Base-by-base conservation (phyloP, 768 basidiomycete genomes). In the Lentinula lateritia region DNA sequence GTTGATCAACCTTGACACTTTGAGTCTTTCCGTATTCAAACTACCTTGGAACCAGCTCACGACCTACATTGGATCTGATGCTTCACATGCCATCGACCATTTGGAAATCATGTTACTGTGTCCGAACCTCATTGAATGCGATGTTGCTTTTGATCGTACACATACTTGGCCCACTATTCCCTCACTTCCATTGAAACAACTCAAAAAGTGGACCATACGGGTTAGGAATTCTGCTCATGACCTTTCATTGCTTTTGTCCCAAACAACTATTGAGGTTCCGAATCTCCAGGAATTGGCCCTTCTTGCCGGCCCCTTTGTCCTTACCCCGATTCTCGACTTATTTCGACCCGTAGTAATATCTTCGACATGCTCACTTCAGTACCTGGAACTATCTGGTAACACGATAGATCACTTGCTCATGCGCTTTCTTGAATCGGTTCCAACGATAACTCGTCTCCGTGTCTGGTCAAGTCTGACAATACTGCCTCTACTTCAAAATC, bases 41-140 rank as follows among this genome's bases (percentile, higher is more conserved):
- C 43, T 43, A 6, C 55, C 38, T 6, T 56, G 55, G 55, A 56
- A 56, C 32, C 55, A 56, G 38, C 55, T 56, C 55, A 56, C 38
- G 23, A 56, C 55, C 1, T 56, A 56, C 39, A 39, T 56, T 28
- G 55, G 39, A 56, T 56, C 55, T 8, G 55, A 56, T 32, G 50
- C 50, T 4, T 52, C 50, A 20, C 38, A 42, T 41, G 12, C 39
- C 1, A 42, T 41, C 20, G 23, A 28, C 13, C 55, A 42, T 28
- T 32, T 41, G 38, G 55, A 56, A 43, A 28, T 56, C 12, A 42
- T 56, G 23, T 13, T 41, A 6, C 41, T 38, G 12, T 56, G 55
- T n/a, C 39, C 55, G 15, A 42, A 56, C 13, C 55, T 56, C 16
- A 41, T 56, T 13, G 55, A 56, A 43, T 56, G 55, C 23, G 20